These are phyloP conservation scores for Berkeleyomyces basicola DNA, from an alignment of 2,329 filamentous ascomycete genomes.

Conservation along the genomic window DNA sequence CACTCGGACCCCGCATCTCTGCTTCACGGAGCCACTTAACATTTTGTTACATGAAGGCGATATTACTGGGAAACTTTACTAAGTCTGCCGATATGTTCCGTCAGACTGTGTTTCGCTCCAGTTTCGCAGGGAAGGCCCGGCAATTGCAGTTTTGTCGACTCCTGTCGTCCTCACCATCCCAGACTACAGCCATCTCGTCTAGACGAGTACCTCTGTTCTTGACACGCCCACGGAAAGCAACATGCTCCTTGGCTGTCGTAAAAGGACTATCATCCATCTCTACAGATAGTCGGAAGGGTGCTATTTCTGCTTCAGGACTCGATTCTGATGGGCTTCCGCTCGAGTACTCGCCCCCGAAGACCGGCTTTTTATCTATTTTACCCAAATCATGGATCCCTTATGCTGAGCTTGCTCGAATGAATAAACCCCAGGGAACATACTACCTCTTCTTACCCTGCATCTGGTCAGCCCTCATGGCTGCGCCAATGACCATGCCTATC, in stretches of 20 bases:
- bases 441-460: slow-evolving; percentile 77
- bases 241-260: not conserved
- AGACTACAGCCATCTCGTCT: not conserved
- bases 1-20: not conserved
- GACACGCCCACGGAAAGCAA: not conserved
- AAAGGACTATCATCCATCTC: not conserved
- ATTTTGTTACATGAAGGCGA: not conserved
- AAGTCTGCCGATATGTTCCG: not conserved
- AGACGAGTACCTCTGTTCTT: not conserved
- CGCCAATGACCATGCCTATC: slow-evolving; percentile 48
- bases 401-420: slow-evolving; percentile 62
- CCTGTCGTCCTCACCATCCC: not conserved
- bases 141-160: not conserved
- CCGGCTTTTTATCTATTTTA: slow-evolving; percentile 52
- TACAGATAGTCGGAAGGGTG: not conserved
- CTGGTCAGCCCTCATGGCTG: slow-evolving; percentile 69
- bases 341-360: slow-evolving; percentile 51
- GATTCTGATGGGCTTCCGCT: slow-evolving; percentile 11
- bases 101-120: not conserved
- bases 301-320: not conserved
- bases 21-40: not conserved
- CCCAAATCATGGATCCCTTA: slow-evolving; percentile 61
- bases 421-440: slow-evolving; percentile 68
- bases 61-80: not conserved
- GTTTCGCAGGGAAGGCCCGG: not conserved